Evolutionary conservation across 176 grass and related monocot genomes (phyloP).

Genomic region (Hsuehochloa calcarea): DNA sequence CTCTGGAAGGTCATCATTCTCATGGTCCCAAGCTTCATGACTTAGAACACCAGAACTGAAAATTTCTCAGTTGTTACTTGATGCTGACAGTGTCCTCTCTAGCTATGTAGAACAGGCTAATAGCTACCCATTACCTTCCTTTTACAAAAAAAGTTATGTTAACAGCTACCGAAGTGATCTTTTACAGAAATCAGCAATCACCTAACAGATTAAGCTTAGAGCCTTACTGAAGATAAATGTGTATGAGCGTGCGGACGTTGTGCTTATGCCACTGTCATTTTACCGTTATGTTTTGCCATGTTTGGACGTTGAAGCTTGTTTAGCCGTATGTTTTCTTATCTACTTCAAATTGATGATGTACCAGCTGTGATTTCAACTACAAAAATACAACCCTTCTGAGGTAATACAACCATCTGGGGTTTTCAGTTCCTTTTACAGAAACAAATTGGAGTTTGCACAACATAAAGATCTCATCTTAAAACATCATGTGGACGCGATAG

Average conservation of each 20-base stretch:
- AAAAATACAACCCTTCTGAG: neutral
- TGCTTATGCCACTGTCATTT: neutral
- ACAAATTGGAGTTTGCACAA: neutral
- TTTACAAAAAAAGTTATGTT: neutral
- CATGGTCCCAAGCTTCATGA: conserved; percentile 35
- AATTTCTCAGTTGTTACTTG: conserved; percentile 16
- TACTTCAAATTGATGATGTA: neutral
- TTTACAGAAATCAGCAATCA: neutral
- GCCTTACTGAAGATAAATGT: neutral
- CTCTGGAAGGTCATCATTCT: conserved; percentile 38
- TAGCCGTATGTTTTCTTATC: neutral
- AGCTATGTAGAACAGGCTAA: neutral
- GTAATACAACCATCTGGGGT: neutral
- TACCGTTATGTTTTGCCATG: neutral
- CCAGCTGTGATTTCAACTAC: neutral
- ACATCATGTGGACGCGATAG: neutral
- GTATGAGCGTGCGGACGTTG: neutral
- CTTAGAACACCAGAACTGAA: conserved; percentile 15
- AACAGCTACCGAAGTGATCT: neutral
- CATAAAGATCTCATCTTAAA: neutral
- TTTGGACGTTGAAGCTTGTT: neutral
- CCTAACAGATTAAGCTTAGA: neutral
- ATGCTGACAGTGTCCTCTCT: neutral
- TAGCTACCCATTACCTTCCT: neutral
- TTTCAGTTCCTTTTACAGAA: neutral